phyloP scores from a whole-genome alignment of 164 flowering plant genomes.

The Vitis rotundifolia region DNA sequence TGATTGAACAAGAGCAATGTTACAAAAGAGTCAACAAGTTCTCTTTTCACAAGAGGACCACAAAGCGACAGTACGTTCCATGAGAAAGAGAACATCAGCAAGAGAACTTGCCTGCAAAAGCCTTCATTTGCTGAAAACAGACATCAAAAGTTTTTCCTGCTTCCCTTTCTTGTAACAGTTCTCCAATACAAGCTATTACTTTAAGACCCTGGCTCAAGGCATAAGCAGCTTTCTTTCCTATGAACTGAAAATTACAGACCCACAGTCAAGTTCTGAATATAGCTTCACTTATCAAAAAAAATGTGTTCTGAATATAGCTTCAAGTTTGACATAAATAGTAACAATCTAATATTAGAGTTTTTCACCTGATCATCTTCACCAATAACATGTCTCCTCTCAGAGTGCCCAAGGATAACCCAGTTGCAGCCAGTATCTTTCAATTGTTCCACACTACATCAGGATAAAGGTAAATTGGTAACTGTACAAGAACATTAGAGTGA shows the following conservation, averaged over 20 bases:
- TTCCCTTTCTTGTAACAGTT: constrained; percentile 83
- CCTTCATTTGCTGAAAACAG: constrained; percentile 87
- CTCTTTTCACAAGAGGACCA: neutral
- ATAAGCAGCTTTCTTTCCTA: constrained; percentile 98
- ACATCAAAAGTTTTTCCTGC: constrained; percentile 97
- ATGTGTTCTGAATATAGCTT: constrained; percentile 1
- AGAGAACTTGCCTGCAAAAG: constrained; percentile 67
- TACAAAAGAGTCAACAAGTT: neutral
- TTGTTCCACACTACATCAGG: constrained; percentile 70
- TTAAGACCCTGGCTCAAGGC: constrained; percentile 81
- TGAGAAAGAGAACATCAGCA: neutral
- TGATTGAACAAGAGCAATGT: constrained; percentile 3
- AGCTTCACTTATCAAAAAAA: constrained; percentile 2
- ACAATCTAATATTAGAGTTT: neutral
- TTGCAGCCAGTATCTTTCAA: constrained; percentile 87
- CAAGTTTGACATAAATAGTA: neutral
- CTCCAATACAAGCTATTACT: constrained; percentile 98
- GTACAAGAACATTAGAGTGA: neutral
- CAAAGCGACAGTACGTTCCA: neutral
- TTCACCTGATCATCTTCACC: constrained; percentile 91
- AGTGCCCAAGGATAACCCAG: constrained; percentile 99
- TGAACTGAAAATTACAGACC: constrained; percentile 53
- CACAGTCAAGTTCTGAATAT: constrained; percentile 6
- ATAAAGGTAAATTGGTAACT: constrained; percentile 3
- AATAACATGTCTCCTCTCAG: constrained; percentile 88